A percentile compares a stretch with the other conserved stretches of the same genome.
Evolutionary conservation across 441 rosid genomes (phyloP).

Genomic region (Kokia cookei): DNA sequence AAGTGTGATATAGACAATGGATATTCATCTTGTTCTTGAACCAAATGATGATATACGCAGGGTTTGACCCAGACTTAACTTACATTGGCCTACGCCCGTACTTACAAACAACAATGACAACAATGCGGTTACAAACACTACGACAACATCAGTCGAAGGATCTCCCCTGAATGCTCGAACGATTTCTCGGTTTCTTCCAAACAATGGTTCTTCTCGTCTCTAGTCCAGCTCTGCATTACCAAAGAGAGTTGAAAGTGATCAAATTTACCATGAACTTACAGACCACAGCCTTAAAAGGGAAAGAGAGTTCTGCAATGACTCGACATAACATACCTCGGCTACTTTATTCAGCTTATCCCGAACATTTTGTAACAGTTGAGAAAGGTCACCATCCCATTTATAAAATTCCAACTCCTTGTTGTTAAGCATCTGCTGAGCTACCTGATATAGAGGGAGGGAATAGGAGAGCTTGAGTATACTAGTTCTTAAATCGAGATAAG

Average conservation of each 20-base stretch:
- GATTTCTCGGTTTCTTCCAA: slow-evolving; percentile 94
- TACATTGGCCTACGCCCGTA: slow-evolving; percentile 23
- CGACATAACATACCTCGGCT: slow-evolving; percentile 46
- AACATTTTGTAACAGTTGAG: slow-evolving; percentile 71
- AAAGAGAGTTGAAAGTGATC: neutral
- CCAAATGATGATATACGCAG: neutral
- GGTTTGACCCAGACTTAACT: neutral
- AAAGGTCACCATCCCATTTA: slow-evolving; percentile 90
- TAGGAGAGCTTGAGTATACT: slow-evolving; percentile 2
- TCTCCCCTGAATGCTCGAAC: slow-evolving; percentile 78
- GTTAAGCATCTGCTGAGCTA: slow-evolving; percentile 66
- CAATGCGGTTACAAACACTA: slow-evolving; percentile 22
- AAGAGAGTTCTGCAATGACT: neutral
- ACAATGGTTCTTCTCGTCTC: slow-evolving; percentile 88
- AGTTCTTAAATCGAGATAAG: neutral
- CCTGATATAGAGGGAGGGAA: slow-evolving; percentile 28
- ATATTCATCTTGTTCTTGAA: neutral
- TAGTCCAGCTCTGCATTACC: slow-evolving; percentile 63
- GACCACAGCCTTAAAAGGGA: neutral
- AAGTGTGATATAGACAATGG: neutral
- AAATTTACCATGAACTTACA: neutral
- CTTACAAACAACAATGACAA: neutral
- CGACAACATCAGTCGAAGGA: slow-evolving; percentile 74
- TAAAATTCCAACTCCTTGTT: slow-evolving; percentile 76
- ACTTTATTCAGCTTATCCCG: slow-evolving; percentile 78